These are phyloP conservation scores for Cordyceps javanica DNA, from an alignment of 2,329 filamentous ascomycete species.

Conservation along the genomic window DNA sequence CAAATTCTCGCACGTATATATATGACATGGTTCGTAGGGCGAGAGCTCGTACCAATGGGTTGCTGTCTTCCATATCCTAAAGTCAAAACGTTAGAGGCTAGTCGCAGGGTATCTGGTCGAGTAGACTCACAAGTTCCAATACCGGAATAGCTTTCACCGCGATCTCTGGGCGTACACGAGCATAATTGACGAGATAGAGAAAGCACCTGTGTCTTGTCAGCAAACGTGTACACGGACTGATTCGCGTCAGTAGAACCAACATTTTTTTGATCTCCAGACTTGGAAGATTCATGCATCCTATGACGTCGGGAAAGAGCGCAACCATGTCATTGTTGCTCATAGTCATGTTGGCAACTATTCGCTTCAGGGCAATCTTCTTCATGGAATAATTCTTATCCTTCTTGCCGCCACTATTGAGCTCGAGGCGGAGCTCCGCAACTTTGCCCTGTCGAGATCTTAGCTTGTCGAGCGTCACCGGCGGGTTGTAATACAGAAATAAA, in stretches of 20 bases:
- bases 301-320: conserved; percentile 89
- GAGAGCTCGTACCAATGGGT: conserved; percentile 86
- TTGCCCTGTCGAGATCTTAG: conserved; percentile 78
- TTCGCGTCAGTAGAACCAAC: conserved; percentile 49
- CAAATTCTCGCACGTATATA: conserved; percentile 92
- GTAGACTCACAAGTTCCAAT: conserved; percentile 62
- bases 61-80: conserved; percentile 91
- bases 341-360: conserved; percentile 99
- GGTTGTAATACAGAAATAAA: conserved; percentile 51
- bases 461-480: conserved; percentile 38
- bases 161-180: conserved; percentile 87
- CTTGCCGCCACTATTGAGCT: conserved; percentile 89
- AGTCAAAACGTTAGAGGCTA: conserved; percentile 13
- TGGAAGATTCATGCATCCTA: conserved; percentile 89
- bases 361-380: conserved; percentile 98
- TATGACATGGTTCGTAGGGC: conserved; percentile 95
- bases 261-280: conserved; percentile 99
- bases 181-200: conserved; percentile 94
- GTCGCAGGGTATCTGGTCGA: background rate
- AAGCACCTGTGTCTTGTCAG: conserved; percentile 69
- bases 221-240: background rate
- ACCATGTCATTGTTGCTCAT: conserved; percentile 99
- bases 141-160: conserved; percentile 89
- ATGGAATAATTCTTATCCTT: conserved; percentile 94
- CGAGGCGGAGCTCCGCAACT: conserved; percentile 90